Base-by-base conservation (phyloP, 768 basidiomycete genomes). In the Russula earlei region DNA sequence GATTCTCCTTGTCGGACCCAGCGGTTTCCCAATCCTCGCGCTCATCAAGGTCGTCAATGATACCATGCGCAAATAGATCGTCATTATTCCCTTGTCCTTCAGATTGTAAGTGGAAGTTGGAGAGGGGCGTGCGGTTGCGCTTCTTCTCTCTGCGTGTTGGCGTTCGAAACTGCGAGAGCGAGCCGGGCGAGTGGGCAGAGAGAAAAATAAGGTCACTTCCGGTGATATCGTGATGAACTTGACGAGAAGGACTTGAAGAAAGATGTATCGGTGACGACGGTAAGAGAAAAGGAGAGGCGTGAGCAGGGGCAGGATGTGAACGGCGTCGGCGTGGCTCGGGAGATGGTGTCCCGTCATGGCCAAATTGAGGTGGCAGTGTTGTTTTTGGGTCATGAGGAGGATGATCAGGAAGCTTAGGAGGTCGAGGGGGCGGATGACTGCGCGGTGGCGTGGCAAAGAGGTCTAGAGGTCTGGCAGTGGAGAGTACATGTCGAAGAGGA, bases 1-100 rank as follows among this genome's bases (percentile, higher is more conserved):
- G 27, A n/a, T 62, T 62, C 55, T 62, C 62, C 41, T 62, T 62
- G 34, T 62, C 62, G 22, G 62, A 62, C 1, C 55, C 60, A 5
- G 45, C 49, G 17, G 54, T 31, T 52, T 60, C 61, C 61, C 61
- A 60, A 41, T 42, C 50, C 19, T 33, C 56, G 19, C 56, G 59
- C 22, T 38, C 46, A 22, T 62, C 61, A 10, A 54, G 36, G 20
- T 52, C 54, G 25, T 62, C 61, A 4, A 55, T 19, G 2, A 62
- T 44, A 14, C 59, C 59, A 22, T 60, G 27, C 9, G 59, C 59
- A 15, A 62, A 62, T 8, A 62, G 24, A 33, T 60, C 60, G 19
- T 62, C 58, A 3, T 61, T 59, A 24, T 59, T 46, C 11, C 38
- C 15, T 4, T 49, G 48, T 27, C 33, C 48, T 43, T 54, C 57